Percentiles rank a stretch among this genome's conserved stretches.
These are phyloP conservation scores for Pistacia integerrima DNA, from an alignment of 345 rosid species.

Conservation along the genomic window DNA sequence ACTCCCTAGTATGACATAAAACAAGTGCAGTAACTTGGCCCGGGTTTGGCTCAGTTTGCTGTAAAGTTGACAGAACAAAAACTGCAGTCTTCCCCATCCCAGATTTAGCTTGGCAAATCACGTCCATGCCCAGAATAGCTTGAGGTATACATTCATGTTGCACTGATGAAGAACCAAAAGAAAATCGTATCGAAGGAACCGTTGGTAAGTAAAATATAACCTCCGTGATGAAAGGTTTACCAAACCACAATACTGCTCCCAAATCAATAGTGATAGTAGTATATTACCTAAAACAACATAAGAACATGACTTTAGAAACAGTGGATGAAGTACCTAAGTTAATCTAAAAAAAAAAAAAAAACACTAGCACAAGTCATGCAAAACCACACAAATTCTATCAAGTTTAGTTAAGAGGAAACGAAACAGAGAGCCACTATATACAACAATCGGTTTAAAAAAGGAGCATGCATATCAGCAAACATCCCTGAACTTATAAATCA, in stretches of 20 bases:
- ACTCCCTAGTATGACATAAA: constrained; percentile 92
- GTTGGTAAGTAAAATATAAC: constrained; percentile 71
- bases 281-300: constrained; percentile 57
- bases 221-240: constrained; percentile 63
- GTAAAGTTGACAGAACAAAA: constrained; percentile 84
- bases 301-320: not conserved
- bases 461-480: not conserved
- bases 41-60: constrained; percentile 86
- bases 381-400: too few relatives aligned
- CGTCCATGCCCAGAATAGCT: constrained; percentile 98
- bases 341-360: not conserved
- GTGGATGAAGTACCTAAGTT: too few relatives aligned
- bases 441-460: not conserved
- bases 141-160: constrained; percentile 99
- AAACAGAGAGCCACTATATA: too few relatives aligned
- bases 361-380: too few relatives aligned
- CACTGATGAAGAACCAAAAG: constrained; percentile 83
- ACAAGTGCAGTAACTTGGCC: constrained; percentile 96
- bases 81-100: constrained; percentile 99
- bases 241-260: constrained; percentile 65
- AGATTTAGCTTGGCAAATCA: constrained; percentile 98
- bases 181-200: constrained; percentile 79
- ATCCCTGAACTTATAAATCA: not conserved
- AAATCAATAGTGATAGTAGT: constrained; percentile 51
- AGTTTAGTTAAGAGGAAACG: not conserved